Evolutionary conservation across 176 grass and related monocot genomes (phyloP).

Genomic region (Raddia distichophylla): DNA sequence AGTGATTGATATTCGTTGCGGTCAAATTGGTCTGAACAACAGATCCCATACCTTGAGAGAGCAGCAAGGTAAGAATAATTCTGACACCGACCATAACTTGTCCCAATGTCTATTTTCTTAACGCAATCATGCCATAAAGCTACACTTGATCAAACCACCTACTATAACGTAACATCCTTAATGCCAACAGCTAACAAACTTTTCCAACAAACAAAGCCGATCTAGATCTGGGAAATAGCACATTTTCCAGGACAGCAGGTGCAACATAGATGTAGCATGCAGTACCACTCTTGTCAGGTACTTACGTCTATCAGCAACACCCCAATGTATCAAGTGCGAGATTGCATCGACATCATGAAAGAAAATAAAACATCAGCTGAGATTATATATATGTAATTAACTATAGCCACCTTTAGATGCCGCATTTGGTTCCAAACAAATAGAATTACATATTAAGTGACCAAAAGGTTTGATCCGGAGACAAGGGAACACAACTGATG

Average conservation of each 20-base stretch:
- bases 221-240: conserved; percentile 35
- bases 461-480: conserved; percentile 67
- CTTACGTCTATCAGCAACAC: neutral
- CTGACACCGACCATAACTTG: neutral
- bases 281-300: neutral
- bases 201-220: conserved; percentile 37
- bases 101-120: conserved; percentile 13
- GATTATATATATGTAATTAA: conserved; percentile 47
- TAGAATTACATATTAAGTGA: conserved; percentile 62
- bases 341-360: conserved; percentile 13
- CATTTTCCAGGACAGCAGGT: conserved; percentile 10
- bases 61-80: conserved; percentile 20
- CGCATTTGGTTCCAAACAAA: conserved; percentile 64
- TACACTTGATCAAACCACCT: conserved; percentile 20
- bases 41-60: conserved; percentile 12
- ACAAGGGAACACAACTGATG: conserved; percentile 49
- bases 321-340: neutral
- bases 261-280: conserved; percentile 21
- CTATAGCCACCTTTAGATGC: conserved; percentile 53
- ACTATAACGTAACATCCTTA: conserved; percentile 31
- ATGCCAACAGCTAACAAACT: conserved; percentile 38
- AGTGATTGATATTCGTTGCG: neutral
- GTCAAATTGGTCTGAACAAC: neutral
- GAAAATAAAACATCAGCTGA: conserved; percentile 30
- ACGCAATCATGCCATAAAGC: neutral